Evolutionary conservation across 2,329 filamentous ascomycete genomes (phyloP).

Genomic region (Fusarium globosum): DNA sequence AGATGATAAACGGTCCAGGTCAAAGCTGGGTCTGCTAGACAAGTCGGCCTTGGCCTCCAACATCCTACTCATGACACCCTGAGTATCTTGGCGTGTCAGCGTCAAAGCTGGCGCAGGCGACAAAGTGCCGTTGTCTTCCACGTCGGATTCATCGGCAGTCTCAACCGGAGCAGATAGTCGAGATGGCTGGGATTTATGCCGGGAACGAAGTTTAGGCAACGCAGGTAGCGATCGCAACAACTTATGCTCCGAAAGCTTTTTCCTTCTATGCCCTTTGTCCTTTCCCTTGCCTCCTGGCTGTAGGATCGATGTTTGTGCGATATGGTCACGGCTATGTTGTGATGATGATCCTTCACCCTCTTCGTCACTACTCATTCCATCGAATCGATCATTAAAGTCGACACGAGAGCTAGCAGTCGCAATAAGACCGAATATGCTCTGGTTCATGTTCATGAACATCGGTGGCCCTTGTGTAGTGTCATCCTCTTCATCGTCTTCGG

Average conservation of each 20-base stretch:
- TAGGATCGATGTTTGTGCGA: constrained; percentile 58
- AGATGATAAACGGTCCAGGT: constrained; percentile 60
- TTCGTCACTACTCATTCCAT: constrained; percentile 83
- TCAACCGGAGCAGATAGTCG: constrained; percentile 52
- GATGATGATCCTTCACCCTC: constrained; percentile 71
- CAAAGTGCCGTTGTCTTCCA: constrained; percentile 42
- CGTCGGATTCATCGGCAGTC: constrained; percentile 47
- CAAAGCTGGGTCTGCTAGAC: constrained; percentile 67
- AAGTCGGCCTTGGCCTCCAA: constrained; percentile 77
- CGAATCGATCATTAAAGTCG: constrained; percentile 84
- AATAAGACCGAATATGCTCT: constrained; percentile 93
- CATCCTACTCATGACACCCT: constrained; percentile 78
- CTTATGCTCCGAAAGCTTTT: constrained; percentile 72
- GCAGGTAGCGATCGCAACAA: constrained; percentile 74
- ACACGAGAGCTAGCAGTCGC: constrained; percentile 85
- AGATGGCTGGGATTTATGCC: constrained; percentile 57
- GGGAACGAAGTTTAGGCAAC: constrained; percentile 60
- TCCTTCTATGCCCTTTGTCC: constrained; percentile 60
- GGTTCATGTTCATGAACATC: constrained; percentile 82
- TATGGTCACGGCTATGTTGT: constrained; percentile 55
- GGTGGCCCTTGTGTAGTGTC: constrained; percentile 57
- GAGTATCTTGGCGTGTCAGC: constrained; percentile 48
- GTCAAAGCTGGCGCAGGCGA: constrained; percentile 40
- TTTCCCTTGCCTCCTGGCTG: constrained; percentile 48
- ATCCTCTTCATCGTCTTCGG: constrained; percentile 62